phyloP scores from a whole-genome alignment of 2,329 filamentous ascomycete genomes.

The Aspergillus sp. region DNA sequence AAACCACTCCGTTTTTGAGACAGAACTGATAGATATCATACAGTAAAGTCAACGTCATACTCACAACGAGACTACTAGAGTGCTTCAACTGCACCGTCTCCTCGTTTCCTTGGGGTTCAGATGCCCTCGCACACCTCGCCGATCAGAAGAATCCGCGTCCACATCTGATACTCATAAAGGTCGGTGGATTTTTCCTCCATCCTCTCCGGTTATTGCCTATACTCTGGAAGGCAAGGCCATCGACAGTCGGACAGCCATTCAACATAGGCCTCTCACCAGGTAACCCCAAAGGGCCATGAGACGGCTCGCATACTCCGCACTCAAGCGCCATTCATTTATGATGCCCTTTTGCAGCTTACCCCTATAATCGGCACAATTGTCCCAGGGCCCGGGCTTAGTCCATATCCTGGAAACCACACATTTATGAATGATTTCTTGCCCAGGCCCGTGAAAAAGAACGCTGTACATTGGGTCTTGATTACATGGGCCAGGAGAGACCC shows the following conservation, averaged over 20 bases:
- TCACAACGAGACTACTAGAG: neutral
- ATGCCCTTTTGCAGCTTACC: neutral
- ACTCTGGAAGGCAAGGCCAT: too few species aligned
- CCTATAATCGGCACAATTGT: neutral
- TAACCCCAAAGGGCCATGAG: neutral
- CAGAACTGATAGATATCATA: neutral
- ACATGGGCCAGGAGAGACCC: neutral
- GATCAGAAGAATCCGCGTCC: neutral
- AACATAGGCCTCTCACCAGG: neutral
- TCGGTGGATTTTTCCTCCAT: neutral
- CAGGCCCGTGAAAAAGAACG: neutral
- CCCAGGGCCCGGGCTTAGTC: neutral
- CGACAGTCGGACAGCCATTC: too few species aligned
- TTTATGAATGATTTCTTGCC: neutral
- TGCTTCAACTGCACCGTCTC: neutral
- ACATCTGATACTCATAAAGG: slow-evolving; percentile 1
- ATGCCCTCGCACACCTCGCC: neutral
- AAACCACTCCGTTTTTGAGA: neutral
- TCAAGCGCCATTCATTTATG: neutral
- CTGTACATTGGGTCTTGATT: neutral
- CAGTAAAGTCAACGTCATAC: neutral
- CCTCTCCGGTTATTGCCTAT: neutral
- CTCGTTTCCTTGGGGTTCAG: neutral
- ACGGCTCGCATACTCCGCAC: neutral
- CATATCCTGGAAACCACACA: neutral